Conservation (phyloP, 306 rosid genomes). For the Trifolium pratense region DNA sequence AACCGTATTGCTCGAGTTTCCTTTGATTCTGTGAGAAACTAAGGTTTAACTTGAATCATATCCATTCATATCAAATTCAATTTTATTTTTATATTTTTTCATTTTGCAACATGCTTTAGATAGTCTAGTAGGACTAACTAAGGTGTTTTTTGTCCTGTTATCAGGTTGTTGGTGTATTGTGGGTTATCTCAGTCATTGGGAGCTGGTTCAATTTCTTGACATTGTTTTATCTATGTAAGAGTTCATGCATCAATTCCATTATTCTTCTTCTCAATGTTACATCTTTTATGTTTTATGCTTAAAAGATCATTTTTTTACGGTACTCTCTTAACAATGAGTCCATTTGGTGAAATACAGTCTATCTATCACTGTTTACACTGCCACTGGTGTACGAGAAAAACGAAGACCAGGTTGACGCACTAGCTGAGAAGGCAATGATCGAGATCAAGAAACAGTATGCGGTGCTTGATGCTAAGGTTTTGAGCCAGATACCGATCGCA, state of each 20-base stretch:
- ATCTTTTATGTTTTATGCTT: not conserved
- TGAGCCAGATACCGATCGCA: conserved; percentile 70
- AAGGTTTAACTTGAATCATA: too few relatives aligned
- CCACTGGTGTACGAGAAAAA: conserved; percentile 79
- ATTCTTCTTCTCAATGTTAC: conserved; percentile 2
- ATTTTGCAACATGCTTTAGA: conserved; percentile 5
- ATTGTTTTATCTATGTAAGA: conserved; percentile 71
- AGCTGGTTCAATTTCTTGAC: conserved; percentile 77
- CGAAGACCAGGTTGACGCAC: conserved; percentile 74
- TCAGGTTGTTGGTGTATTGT: conserved; percentile 68
- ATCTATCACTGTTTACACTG: conserved; percentile 65
- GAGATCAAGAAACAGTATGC: conserved; percentile 84
- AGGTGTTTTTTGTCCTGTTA: conserved; percentile 4
- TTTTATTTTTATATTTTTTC: not conserved
- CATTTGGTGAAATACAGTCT: conserved; percentile 52
- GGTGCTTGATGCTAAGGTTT: conserved; percentile 76
- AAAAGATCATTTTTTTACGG: not conserved
- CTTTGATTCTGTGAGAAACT: conserved; percentile 5
- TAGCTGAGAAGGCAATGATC: conserved; percentile 73
- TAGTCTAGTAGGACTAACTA: not conserved
- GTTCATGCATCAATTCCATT: conserved; percentile 11
- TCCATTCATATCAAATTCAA: not conserved
- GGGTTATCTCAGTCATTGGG: conserved; percentile 72
- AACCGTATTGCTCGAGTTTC: not conserved
- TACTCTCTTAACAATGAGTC: conserved; percentile 40